Conservation (phyloP, 441 rosid genomes). For the Arabidopsis lyrata region DNA sequence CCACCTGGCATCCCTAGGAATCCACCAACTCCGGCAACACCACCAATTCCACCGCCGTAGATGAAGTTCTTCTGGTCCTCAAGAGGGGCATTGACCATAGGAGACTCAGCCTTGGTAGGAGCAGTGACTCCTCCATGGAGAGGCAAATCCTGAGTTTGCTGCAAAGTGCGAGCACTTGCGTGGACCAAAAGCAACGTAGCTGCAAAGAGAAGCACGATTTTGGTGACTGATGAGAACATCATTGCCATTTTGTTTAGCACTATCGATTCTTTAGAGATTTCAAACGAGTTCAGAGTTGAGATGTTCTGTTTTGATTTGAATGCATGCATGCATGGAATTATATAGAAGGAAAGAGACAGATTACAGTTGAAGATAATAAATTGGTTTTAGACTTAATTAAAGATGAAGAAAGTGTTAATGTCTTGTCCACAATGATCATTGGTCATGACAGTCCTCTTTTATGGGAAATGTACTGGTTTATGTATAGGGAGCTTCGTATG, state of each 20-base stretch:
- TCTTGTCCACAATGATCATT: conserved; percentile 21
- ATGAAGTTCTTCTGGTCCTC: conserved; percentile 39
- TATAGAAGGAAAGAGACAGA: conserved; percentile 33
- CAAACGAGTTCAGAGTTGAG: background rate
- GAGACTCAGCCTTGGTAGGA: conserved; percentile 38
- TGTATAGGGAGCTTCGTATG: background rate
- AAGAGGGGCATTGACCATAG: conserved; percentile 6
- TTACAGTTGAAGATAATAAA: conserved; percentile 38
- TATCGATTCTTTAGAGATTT: background rate
- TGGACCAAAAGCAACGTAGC: conserved; percentile 31
- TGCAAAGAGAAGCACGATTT: conserved; percentile 26
- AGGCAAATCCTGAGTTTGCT: conserved; percentile 32
- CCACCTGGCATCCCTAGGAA: conserved; percentile 43
- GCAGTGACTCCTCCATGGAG: conserved; percentile 16
- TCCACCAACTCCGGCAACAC: conserved; percentile 40
- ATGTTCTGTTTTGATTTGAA: background rate
- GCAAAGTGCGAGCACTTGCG: conserved; percentile 43
- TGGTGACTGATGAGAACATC: conserved; percentile 23
- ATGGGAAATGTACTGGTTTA: conserved; percentile 19
- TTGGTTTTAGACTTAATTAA: conserved; percentile 15
- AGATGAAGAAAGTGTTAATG: conserved; percentile 30
- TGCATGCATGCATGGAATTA: conserved; percentile 26
- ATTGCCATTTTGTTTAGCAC: conserved; percentile 13
- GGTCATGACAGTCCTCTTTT: conserved; percentile 31
- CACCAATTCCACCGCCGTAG: conserved; percentile 20